Conservation (phyloP, 2,329 filamentous ascomycete genomes). For the Eutypella sp. region DNA sequence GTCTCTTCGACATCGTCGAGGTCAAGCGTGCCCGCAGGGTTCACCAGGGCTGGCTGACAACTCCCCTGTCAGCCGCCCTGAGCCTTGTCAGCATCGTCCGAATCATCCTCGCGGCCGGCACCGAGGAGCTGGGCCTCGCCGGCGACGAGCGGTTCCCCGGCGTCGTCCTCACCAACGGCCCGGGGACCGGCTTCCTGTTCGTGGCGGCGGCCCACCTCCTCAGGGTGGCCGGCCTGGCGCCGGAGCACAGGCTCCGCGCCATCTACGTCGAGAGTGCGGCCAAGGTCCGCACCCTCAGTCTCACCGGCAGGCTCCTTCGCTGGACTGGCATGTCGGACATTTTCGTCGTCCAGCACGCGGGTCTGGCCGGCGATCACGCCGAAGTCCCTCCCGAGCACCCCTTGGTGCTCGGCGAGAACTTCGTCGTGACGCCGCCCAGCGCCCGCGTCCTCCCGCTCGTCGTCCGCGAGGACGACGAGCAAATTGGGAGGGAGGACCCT, state of each 20-base stretch:
- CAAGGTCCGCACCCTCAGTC: conserved; percentile 72
- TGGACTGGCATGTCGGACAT: conserved; percentile 62
- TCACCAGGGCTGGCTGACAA: conserved; percentile 72
- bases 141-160: conserved; percentile 51
- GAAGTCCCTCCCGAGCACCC: conserved; percentile 4
- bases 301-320: conserved; percentile 75
- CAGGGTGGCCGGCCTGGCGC: conserved; percentile 40
- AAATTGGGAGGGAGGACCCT: not conserved
- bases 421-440: conserved; percentile 9
- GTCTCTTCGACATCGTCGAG: conserved; percentile 57
- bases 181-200: conserved; percentile 79
- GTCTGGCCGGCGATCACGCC: conserved; percentile 38
- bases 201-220: conserved; percentile 44
- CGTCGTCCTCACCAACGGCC: conserved; percentile 80
- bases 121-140: not conserved
- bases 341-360: conserved; percentile 77
- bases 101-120: conserved; percentile 39
- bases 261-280: conserved; percentile 94
- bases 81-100: conserved; percentile 61
- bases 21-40: conserved; percentile 76
- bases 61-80: conserved; percentile 61
- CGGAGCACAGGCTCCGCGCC: conserved; percentile 58
- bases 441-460: not conserved
- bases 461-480: not conserved
- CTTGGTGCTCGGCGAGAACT: conserved; percentile 4